Percentiles rank a stretch among this genome's conserved stretches.
Evolutionary conservation across 1,139 yeast species (phyloP).

Genomic region (Suhomyces terraborum): DNA sequence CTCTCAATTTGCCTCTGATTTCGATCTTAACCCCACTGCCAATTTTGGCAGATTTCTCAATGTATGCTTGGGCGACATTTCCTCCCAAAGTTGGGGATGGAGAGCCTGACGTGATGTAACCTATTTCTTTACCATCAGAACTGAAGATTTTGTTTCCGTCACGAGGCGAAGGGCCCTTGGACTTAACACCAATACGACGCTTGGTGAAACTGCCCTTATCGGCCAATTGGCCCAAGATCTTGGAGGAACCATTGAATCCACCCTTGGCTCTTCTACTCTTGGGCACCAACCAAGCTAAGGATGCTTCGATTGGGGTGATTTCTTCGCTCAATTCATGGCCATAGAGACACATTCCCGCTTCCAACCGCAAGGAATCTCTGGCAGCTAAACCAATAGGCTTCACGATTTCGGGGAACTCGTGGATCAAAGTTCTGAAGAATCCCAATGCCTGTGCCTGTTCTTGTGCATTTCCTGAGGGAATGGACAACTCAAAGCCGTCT

Average conservation of each 20-base stretch:
- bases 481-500: slow-evolving; percentile 93
- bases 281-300: slow-evolving; percentile 86
- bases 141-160: slow-evolving; percentile 69
- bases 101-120: slow-evolving; percentile 85
- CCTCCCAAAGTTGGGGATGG: slow-evolving; percentile 86
- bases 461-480: slow-evolving; percentile 54
- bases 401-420: slow-evolving; percentile 56
- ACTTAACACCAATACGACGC: slow-evolving; percentile 72
- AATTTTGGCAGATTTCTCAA: slow-evolving; percentile 71
- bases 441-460: slow-evolving; percentile 51
- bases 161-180: slow-evolving; percentile 92
- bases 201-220: slow-evolving; percentile 59
- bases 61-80: slow-evolving; percentile 90
- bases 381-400: slow-evolving; percentile 96
- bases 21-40: slow-evolving; percentile 77
- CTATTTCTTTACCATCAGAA: slow-evolving; percentile 54
- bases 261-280: slow-evolving; percentile 66
- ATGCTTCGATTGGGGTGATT: slow-evolving; percentile 87
- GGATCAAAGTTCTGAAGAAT: slow-evolving; percentile 64
- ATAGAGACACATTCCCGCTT: slow-evolving; percentile 97
- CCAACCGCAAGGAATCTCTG: slow-evolving; percentile 89
- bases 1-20: slow-evolving; percentile 81
- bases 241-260: slow-evolving; percentile 76
- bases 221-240: slow-evolving; percentile 68
- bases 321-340: slow-evolving; percentile 86